Evolutionary conservation across 345 rosid species (phyloP), one percentile per base, ranked within the genome.

Genomic region (Brassica juncea): DNA sequence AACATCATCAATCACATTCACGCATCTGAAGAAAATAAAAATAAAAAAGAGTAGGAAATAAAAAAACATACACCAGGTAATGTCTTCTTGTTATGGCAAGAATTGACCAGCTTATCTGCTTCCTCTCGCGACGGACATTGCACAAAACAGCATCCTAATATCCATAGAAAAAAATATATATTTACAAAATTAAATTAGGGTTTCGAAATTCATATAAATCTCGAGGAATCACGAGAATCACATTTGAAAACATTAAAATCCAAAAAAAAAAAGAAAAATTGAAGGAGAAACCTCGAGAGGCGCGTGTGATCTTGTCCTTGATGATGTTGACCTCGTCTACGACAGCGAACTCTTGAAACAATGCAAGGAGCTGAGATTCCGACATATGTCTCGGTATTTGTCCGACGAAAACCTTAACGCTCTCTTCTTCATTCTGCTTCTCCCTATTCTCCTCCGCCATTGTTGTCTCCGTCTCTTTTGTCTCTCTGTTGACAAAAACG

Each of bases 301-400:
- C 87, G 65, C 91, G 94, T 11, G 98, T 91, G 12, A 85, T 75
- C 88, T 88, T 95, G 88, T 95, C 98, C 72, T 88, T 91, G 86
- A 95, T 95, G 90, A 95, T 84, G 88, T 93, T 95, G 90, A 95
- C 99, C 87, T 93, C 97, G 85, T 95, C 91, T 12, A 93, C 93
- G 73, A 86, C 34, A 28, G 97, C 89, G 78, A 93, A 88, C 81
- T 93, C 97, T 68, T 84, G 69, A 88, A 95, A 95, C 93, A 93
- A 81, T 83, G 89, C 73, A 60, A 95, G 93, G 59, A 95, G 93
- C 73, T 95, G 90, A 81, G 86, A 81, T 84, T 95, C 99, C 71
- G 90, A 87, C 97, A 95, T 88, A 75, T 87, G 86, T 86, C 89
- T 95, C 16, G 99, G 99, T 39, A 95, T 97, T 86, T 95, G 99